Percentiles rank a stretch among this genome's conserved stretches.
These are phyloP conservation scores for Alternaria sp. DNA, from an alignment of 2,329 filamentous ascomycete species.

Conservation along the genomic window DNA sequence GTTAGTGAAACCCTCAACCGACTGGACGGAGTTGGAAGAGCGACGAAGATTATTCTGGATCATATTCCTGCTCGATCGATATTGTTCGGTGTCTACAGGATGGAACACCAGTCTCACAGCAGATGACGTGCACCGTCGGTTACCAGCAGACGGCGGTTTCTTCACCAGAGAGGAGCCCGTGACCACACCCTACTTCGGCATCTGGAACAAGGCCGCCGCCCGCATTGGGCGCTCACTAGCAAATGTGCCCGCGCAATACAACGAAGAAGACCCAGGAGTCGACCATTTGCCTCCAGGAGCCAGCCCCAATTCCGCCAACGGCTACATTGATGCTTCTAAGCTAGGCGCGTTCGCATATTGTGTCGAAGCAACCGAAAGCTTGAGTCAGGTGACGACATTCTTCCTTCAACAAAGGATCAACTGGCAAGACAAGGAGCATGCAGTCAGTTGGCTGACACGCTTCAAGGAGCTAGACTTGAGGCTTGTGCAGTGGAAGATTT, in stretches of 20 bases:
- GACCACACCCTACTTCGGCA: slow-evolving; percentile 42
- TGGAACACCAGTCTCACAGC: slow-evolving; percentile 45
- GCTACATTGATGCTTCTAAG: slow-evolving; percentile 44
- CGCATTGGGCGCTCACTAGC: slow-evolving; percentile 41
- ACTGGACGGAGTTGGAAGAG: slow-evolving; percentile 44
- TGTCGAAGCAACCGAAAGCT: slow-evolving; percentile 42
- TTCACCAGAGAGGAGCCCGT: slow-evolving; percentile 44
- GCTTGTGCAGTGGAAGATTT: slow-evolving; percentile 44
- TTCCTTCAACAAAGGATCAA: slow-evolving; percentile 44
- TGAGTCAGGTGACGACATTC: slow-evolving; percentile 45
- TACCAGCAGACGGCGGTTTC: slow-evolving; percentile 44
- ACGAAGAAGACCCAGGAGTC: slow-evolving; percentile 38
- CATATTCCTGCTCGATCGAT: slow-evolving; percentile 43
- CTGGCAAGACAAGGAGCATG: slow-evolving; percentile 45
- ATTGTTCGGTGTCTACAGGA: slow-evolving; percentile 41
- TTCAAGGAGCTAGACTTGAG: slow-evolving; percentile 46
- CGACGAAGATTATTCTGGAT: slow-evolving; percentile 42
- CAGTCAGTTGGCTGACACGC: slow-evolving; percentile 42
- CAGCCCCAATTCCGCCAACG: slow-evolving; percentile 40
- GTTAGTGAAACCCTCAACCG: slow-evolving; percentile 30
- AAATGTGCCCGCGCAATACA: slow-evolving; percentile 43
- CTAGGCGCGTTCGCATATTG: slow-evolving; percentile 45
- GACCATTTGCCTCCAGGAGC: slow-evolving; percentile 30
- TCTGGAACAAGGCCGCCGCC: slow-evolving; percentile 46
- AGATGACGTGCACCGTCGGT: slow-evolving; percentile 41